phyloP scores from a whole-genome alignment of 208 protist species.

The Sergeia podlipaevii region DNA sequence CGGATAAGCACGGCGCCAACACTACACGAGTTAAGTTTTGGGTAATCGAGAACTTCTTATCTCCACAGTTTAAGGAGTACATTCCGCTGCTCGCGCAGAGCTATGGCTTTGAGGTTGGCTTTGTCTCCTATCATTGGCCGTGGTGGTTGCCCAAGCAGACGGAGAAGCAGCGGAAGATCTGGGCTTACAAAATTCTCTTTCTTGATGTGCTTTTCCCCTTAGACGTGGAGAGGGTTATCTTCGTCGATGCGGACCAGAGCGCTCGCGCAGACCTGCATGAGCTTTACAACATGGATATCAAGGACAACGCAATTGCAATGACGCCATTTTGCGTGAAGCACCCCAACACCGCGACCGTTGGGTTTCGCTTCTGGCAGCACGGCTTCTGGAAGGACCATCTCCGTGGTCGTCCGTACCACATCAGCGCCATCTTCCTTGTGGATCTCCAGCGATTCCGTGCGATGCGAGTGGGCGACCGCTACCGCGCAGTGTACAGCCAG shows the following conservation, averaged over 20 bases:
- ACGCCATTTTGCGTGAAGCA: conserved; percentile 96
- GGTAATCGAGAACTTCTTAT: conserved; percentile 98
- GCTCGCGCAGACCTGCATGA: conserved; percentile 83
- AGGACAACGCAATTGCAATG: conserved; percentile 92
- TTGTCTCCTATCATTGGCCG: conserved; percentile 99
- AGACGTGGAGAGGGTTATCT: conserved; percentile 96
- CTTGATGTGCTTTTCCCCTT: conserved; percentile 99
- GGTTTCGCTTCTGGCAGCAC: conserved; percentile 90
- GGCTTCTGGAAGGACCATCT: conserved; percentile 97
- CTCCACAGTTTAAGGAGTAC: conserved; percentile 95
- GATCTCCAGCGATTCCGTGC: conserved; percentile 90
- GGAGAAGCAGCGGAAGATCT: conserved; percentile 98
- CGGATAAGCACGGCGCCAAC: conserved; percentile 66
- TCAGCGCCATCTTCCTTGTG: conserved; percentile 97
- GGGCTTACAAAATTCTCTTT: conserved; percentile 99
- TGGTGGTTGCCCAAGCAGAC: conserved; percentile 94
- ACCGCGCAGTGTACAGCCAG: conserved; percentile 89
- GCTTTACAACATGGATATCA: conserved; percentile 97
- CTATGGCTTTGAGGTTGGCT: conserved; percentile 93
- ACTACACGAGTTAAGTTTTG: conserved; percentile 98
- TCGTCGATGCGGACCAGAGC: conserved; percentile 99
- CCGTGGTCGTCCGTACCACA: conserved; percentile 95
- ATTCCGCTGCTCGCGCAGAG: conserved; percentile 84
- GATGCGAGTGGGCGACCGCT: conserved; percentile 90
- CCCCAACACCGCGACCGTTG: conserved; percentile 87